Evolutionary conservation across 768 basidiomycete species (phyloP).

Genomic region (Trametes meyenii): DNA sequence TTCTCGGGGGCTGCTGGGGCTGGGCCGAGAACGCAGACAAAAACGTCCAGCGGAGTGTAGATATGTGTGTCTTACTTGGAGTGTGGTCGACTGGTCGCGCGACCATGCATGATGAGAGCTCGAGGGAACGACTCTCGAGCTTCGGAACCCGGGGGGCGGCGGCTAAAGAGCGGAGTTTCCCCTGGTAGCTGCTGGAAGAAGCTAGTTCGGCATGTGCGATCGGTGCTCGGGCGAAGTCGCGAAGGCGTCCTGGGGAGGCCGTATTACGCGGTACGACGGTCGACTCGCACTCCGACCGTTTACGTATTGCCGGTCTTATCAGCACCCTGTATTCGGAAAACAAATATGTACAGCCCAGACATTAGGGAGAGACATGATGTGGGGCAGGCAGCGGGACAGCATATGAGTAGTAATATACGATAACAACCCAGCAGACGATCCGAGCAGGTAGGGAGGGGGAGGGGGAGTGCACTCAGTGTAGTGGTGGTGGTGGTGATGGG

Average conservation of each 20-base stretch:
- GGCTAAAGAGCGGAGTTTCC: slow-evolving; percentile 12
- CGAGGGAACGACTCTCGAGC: neutral
- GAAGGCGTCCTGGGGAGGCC: neutral
- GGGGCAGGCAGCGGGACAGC: slow-evolving; percentile 14
- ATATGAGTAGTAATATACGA: slow-evolving; percentile 25
- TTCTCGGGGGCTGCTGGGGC: neutral
- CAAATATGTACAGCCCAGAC: slow-evolving; percentile 20
- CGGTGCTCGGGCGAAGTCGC: slow-evolving; percentile 7
- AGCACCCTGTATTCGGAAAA: slow-evolving; percentile 25
- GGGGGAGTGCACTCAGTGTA: neutral
- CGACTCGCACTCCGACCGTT: slow-evolving; percentile 13
- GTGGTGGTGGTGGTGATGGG: neutral
- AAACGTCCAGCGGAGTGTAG: neutral
- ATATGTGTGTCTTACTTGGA: neutral
- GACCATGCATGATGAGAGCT: neutral
- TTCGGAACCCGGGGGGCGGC: neutral
- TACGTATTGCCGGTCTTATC: slow-evolving; percentile 22
- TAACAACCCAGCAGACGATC: slow-evolving; percentile 7
- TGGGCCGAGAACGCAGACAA: neutral
- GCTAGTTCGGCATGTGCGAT: slow-evolving; percentile 11
- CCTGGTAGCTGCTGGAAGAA: neutral
- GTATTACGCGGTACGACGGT: too few species aligned
- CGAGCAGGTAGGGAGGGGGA: slow-evolving; percentile 19
- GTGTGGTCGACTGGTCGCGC: neutral
- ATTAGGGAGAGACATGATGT: slow-evolving; percentile 14